phyloP scores from a whole-genome alignment of 148 eudicot species.

The Cornus florida region DNA sequence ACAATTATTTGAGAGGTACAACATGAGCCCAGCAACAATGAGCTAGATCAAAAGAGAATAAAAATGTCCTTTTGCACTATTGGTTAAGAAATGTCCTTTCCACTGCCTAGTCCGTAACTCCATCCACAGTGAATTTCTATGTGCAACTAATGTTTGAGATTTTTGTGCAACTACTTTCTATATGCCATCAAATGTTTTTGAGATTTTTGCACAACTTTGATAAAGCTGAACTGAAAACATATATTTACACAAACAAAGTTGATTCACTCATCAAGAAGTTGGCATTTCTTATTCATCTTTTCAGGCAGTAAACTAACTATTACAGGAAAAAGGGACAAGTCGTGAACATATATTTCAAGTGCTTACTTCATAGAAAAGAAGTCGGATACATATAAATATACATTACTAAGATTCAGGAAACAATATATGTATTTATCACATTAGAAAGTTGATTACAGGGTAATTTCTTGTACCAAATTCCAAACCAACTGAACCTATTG shows the following conservation, averaged over 20 bases:
- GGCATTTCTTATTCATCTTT: too few species aligned
- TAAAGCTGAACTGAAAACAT: too few species aligned
- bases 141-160: background rate
- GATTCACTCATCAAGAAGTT: too few species aligned
- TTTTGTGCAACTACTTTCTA: too few species aligned
- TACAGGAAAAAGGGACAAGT: background rate
- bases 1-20: background rate
- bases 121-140: background rate
- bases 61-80: too few species aligned
- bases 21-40: background rate
- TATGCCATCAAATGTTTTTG: background rate
- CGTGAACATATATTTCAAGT: background rate
- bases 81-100: background rate
- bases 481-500: background rate
- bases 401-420: too few species aligned
- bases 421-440: background rate
- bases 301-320: background rate
- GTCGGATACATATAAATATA: background rate
- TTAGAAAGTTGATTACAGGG: background rate
- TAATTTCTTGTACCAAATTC: background rate
- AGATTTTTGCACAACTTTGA: background rate
- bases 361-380: background rate
- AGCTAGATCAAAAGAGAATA: too few species aligned
- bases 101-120: background rate
- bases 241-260: too few species aligned